phyloP scores from a whole-genome alignment of 345 rosid genomes.

The Zanthoxylum bungeanum region DNA sequence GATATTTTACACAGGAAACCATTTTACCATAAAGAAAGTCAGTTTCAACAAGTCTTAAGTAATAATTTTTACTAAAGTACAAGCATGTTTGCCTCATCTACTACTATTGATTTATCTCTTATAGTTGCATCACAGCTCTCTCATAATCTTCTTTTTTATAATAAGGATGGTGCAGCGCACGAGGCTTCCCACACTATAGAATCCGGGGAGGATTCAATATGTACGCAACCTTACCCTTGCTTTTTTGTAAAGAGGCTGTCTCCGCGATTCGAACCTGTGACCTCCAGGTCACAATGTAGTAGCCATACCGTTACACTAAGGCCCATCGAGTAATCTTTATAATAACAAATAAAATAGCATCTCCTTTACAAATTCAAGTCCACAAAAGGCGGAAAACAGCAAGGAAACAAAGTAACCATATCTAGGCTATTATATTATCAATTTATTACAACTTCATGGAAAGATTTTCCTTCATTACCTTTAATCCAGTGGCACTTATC shows the following conservation, averaged over 20 bases:
- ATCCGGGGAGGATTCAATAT: no score
- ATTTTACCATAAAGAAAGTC: background rate
- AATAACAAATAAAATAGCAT: background rate
- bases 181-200: no score
- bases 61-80: background rate
- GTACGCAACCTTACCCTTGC: no score
- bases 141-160: background rate
- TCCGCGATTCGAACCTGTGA: no score
- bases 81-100: background rate
- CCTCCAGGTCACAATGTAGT: no score
- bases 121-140: background rate
- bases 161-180: no score
- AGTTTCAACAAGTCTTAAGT: background rate
- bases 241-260: no score
- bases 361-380: background rate
- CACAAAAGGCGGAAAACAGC: background rate
- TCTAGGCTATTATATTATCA: background rate
- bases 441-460: background rate
- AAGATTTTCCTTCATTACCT: conserved; percentile 45
- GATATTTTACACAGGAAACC: background rate
- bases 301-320: no score
- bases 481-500: conserved; percentile 97
- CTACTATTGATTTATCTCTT: background rate
- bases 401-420: background rate
- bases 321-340: no score